Evolutionary conservation across 2,329 filamentous ascomycete genomes (phyloP).

Genomic region (Arthroderma sp.): DNA sequence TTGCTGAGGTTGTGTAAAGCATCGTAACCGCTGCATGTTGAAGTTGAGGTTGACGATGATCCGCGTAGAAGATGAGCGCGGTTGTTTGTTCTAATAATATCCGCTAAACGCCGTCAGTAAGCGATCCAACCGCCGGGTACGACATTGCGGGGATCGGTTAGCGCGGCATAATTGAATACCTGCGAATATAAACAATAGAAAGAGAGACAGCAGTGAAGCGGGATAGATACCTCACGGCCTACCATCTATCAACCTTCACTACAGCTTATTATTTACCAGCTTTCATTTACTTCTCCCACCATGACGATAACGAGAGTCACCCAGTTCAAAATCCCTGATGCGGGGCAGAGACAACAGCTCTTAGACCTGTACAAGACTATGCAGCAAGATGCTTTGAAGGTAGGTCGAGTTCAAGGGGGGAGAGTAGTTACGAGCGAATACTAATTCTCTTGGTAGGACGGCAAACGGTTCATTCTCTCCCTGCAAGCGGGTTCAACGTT

Average conservation of each 20-base stretch:
- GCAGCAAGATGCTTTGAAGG: slow-evolving; percentile 23
- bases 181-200: too few relatives aligned
- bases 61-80: too few relatives aligned
- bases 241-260: background rate
- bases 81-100: too few relatives aligned
- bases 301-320: slow-evolving; percentile 30
- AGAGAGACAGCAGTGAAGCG: too few relatives aligned
- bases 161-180: too few relatives aligned
- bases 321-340: slow-evolving; percentile 34
- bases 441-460: slow-evolving; percentile 36
- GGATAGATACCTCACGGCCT: background rate
- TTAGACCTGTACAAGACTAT: slow-evolving; percentile 25
- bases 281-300: background rate
- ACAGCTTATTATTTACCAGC: too few relatives aligned
- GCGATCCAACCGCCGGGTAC: too few relatives aligned
- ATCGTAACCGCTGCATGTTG: too few relatives aligned
- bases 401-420: slow-evolving; percentile 8
- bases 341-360: slow-evolving; percentile 24
- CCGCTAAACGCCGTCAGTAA: too few relatives aligned
- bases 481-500: slow-evolving; percentile 34
- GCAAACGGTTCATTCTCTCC: slow-evolving; percentile 52
- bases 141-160: too few relatives aligned
- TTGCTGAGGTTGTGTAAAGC: too few relatives aligned
- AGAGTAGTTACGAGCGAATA: background rate
- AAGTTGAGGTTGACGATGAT: too few relatives aligned